phyloP scores from a whole-genome alignment of 139 green algal species.

The Picocystis salinarum region DNA sequence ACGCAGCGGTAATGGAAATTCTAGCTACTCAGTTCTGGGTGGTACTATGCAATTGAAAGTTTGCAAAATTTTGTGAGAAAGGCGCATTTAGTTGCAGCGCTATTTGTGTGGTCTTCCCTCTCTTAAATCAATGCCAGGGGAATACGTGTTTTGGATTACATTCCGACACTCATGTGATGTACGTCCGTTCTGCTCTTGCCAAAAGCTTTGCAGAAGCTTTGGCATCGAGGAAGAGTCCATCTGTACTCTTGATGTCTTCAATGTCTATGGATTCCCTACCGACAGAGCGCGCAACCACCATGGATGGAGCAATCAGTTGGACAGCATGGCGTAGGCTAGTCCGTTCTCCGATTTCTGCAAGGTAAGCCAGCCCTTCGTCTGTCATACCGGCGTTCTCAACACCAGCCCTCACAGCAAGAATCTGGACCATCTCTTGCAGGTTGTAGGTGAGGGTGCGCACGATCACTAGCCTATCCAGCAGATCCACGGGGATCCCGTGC shows the following conservation, averaged over 20 bases:
- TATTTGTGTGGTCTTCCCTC: too few species aligned
- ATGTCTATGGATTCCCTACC: constrained; percentile 32
- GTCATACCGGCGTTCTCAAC: constrained; percentile 84
- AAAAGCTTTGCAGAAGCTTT: constrained; percentile 76
- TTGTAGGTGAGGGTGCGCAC: constrained; percentile 93
- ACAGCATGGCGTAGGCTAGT: constrained; percentile 59
- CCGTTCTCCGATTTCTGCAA: constrained; percentile 69
- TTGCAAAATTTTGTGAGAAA: too few species aligned
- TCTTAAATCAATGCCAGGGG: too few species aligned
- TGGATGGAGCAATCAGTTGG: constrained; percentile 79
- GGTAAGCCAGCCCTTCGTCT: constrained; percentile 57
- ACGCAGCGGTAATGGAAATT: too few species aligned
- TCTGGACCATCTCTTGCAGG: constrained; percentile 67
- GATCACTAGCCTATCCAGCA: constrained; percentile 96
- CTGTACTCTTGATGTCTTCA: constrained; percentile 57
- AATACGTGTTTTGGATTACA: too few species aligned
- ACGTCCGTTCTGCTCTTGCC: constrained; percentile 79
- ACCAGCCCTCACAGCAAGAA: constrained; percentile 73
- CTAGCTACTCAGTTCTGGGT: too few species aligned
- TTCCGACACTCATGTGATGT: constrained; percentile 35
- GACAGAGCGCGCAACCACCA: constrained; percentile 53
- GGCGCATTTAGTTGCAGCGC: too few species aligned
- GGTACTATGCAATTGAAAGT: too few species aligned
- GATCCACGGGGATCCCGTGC: constrained; percentile 88
- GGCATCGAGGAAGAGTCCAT: constrained; percentile 79